phyloP scores from a whole-genome alignment of 202 grass and related monocot species.

The Carex arenaria region DNA sequence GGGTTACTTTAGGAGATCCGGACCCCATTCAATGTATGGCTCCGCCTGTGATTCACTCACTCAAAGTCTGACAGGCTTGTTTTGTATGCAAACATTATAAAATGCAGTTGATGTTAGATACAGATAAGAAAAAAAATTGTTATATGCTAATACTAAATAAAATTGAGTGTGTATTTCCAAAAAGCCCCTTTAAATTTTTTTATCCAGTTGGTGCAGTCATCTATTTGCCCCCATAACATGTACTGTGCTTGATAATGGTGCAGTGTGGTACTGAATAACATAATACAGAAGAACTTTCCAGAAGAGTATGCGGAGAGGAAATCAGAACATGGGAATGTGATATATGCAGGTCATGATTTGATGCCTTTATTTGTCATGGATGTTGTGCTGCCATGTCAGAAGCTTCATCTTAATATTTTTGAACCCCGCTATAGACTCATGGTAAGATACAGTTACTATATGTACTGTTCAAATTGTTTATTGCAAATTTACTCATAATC shows the following conservation, averaged over 20 bases:
- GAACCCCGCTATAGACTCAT: conserved; percentile 99
- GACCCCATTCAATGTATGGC: too few species aligned
- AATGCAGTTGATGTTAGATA: not conserved
- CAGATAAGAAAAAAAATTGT: not conserved
- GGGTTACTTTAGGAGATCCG: too few species aligned
- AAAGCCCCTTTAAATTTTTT: not conserved
- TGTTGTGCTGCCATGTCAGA: conserved; percentile 93
- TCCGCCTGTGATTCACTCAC: not conserved
- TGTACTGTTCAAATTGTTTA: not conserved
- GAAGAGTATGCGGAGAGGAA: conserved; percentile 90
- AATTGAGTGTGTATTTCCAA: not conserved
- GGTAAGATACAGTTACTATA: conserved; percentile 35
- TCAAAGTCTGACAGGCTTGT: not conserved
- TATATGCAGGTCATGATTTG: conserved; percentile 81
- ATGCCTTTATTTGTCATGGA: conserved; percentile 99
- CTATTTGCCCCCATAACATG: not conserved
- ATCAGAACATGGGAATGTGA: conserved; percentile 74
- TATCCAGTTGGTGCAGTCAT: not conserved
- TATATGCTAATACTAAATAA: not conserved
- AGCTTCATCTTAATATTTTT: conserved; percentile 98
- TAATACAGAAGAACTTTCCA: conserved; percentile 92
- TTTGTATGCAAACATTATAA: not conserved
- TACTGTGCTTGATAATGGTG: conserved; percentile 26
- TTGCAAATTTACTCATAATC: not conserved
- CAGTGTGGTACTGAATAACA: conserved; percentile 91